Evolutionary conservation across 2,329 filamentous ascomycete species (phyloP), one percentile per base, ranked within the genome.

Genomic region (Phaeosphaeriaceae sp.): DNA sequence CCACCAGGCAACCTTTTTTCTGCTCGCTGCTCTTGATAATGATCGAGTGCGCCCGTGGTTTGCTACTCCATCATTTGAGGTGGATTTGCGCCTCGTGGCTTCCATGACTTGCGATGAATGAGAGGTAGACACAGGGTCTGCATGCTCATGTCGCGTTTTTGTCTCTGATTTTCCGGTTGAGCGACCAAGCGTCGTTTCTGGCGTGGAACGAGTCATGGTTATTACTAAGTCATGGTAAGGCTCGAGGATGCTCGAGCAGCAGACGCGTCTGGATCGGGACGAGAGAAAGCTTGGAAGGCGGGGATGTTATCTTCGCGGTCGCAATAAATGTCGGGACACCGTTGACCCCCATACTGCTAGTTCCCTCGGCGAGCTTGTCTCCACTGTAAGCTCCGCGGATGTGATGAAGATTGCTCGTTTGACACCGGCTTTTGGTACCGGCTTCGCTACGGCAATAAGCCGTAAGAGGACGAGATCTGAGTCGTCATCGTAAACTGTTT

Each of bases 1-100:
- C 89, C 91, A 95, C 92, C 92, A 94, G 8, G 62, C 60, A 47
- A 58, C 59, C 40, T 69, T 70, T 56, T 62, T 68, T 28, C 67
- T 58, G 8, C 43, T 40, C 21, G 53, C 44, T 3, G 64, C 68
- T 28, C 56, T 60, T 35, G 48, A 56, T 21, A 69, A 65, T 8
- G 55, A 52, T 8, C 62, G 64, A 3, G 68, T 70, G 11, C 61
- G 47, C 30, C 68, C 54, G 49, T 65, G 69, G 51, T 51, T 54
- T 0, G 73, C 51, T 23, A 51, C 32, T 4, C 47, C 52, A n/a
- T 61, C 9, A 22, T 52, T 54, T 1, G 52, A 6, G 7, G 40
- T 48, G 10, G 56, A 35, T 47, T 54, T 54, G 48, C 55, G 53
- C 10, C 59, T 54, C 21, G 54, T 44, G 19, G 46, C 30, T 15